phyloP scores from a whole-genome alignment of 2,329 filamentous ascomycete genomes.

The Gyromitra esculenta region DNA sequence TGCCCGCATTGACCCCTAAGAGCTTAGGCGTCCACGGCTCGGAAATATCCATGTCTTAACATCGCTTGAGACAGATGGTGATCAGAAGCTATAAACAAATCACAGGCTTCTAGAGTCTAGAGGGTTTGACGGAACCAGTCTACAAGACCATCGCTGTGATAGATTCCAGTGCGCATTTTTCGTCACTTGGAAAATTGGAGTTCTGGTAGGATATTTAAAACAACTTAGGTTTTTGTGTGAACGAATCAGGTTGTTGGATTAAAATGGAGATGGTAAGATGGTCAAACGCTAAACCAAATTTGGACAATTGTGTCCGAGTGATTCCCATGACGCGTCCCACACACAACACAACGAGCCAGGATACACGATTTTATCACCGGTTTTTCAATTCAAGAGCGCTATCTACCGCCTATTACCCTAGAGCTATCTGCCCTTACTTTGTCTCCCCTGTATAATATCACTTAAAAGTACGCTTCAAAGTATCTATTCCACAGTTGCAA shows the following conservation, averaged over 20 bases:
- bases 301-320: neutral
- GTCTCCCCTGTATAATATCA: neutral
- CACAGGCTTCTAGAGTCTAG: too few relatives aligned
- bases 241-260: neutral
- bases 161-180: too few relatives aligned
- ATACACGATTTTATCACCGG: too few relatives aligned
- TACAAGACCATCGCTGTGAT: too few relatives aligned
- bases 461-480: neutral
- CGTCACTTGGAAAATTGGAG: too few relatives aligned
- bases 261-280: neutral
- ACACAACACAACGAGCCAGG: neutral
- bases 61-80: neutral
- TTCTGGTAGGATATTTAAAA: too few relatives aligned
- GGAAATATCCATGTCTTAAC: constrained; percentile 1
- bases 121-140: too few relatives aligned
- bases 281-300: neutral
- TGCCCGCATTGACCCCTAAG: neutral
- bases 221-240: neutral
- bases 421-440: too few relatives aligned
- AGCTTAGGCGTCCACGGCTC: neutral
- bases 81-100: too few relatives aligned
- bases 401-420: too few relatives aligned
- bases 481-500: neutral
- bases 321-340: constrained; percentile 11
- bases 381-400: too few relatives aligned